Conservation (phyloP, 371 early-diverging fungal genomes). For the Batrachochytrium dendrobatidis region DNA sequence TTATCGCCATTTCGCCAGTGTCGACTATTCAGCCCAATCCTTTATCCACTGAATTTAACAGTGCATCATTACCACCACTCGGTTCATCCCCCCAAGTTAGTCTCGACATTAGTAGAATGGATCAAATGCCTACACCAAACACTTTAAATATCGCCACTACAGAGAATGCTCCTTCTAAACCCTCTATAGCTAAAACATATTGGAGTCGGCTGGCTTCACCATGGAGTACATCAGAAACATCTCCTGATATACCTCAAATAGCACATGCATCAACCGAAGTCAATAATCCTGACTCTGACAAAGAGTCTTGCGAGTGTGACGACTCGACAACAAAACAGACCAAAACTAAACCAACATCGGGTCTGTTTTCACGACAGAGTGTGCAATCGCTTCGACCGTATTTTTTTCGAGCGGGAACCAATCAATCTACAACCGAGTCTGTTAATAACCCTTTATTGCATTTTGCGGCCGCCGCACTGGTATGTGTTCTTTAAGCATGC, state of each 20-base stretch:
- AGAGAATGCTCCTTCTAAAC: too few relatives aligned
- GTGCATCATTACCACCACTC: too few relatives aligned
- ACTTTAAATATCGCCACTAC: too few relatives aligned
- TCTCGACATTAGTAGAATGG: too few relatives aligned
- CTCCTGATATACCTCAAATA: not conserved
- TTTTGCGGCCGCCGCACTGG: constrained; percentile 10
- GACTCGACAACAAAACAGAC: not conserved
- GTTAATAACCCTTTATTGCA: constrained; percentile 14
- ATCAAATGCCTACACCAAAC: too few relatives aligned
- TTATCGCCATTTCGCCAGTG: too few relatives aligned
- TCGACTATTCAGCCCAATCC: too few relatives aligned
- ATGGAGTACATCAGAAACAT: not conserved
- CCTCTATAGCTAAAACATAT: too few relatives aligned
- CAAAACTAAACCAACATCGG: not conserved
- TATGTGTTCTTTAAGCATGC: not conserved
- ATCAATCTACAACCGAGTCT: not conserved
- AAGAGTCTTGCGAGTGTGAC: not conserved
- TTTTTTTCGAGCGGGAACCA: not conserved
- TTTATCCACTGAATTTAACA: too few relatives aligned
- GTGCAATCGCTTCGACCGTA: not conserved
- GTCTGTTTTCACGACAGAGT: not conserved
- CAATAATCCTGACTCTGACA: not conserved
- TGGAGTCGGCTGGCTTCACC: not conserved
- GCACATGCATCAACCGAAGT: not conserved
- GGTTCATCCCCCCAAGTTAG: too few relatives aligned